Evolutionary conservation across 495 filamentous ascomycete species (phyloP), one percentile per base, ranked within the genome.

Genomic region (Darksidea phi): DNA sequence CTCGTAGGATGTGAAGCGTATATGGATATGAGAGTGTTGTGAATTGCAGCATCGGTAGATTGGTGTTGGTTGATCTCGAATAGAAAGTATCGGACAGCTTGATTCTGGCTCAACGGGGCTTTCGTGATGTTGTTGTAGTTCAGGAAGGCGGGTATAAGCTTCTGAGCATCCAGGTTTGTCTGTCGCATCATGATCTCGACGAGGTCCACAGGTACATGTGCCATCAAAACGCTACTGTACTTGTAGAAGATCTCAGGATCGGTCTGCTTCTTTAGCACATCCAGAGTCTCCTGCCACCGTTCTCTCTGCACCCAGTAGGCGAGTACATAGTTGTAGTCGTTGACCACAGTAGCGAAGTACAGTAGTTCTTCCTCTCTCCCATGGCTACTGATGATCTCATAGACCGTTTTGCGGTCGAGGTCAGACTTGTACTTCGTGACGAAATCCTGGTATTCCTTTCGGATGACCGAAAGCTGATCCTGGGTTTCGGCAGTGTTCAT

Each of bases 221-320:
- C 88, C 88, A 98, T 96, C 48, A 97, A 80, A n/a, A 97, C 92
- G 64, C 86, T 95, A 76, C 88, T 90, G 72, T 96, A 96, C 48
- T 88, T 88, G 78, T 97, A 97, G 72, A 97, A 97, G 50, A 96
- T 87, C 51, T 95, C 89, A 0, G 90, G 83, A 46, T 96, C 88
- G 28, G 86, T 94, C 75, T 98, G 94, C 67, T 86, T 86, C 71
- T 96, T 93, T 17, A 98, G 78, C 34, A 97, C 89, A 57, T 85
- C 84, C 64, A 98, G 74, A 4, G 91, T 88, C 63, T 96, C 89
- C n/a, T 82, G 72, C 94, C 94, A 98, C 64, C 90, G 84, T 73
- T 97, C 94, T 55, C 94, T 82, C 72, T 97, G 95, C 23, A 97
- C 87, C 95, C 95, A 98, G 76, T 98, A 98, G 0, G 89, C 86